Conservation (phyloP, 2,329 filamentous ascomycete species). For the Fusarium sp. region DNA sequence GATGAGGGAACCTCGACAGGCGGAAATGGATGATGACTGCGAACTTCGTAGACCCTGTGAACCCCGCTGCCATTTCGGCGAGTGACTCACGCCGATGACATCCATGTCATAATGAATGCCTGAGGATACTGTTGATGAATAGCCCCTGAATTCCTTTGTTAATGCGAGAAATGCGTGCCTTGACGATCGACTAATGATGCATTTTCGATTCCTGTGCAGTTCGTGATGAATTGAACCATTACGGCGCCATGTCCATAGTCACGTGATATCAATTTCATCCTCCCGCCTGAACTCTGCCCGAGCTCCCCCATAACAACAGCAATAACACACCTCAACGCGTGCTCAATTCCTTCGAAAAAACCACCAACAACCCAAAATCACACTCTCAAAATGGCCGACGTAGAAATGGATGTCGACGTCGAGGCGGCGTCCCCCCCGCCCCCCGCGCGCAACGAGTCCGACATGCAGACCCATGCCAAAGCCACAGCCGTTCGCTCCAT, state of each 20-base stretch:
- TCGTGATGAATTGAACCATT: not conserved
- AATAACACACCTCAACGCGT: not conserved
- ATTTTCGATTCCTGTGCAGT: not conserved
- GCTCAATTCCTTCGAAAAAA: not conserved
- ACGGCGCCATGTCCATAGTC: constrained; percentile 1
- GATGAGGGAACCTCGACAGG: not conserved
- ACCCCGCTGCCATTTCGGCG: constrained; percentile 14
- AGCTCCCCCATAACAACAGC: constrained; percentile 1
- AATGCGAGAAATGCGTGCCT: not conserved
- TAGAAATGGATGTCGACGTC: constrained; percentile 70
- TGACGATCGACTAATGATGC: not conserved
- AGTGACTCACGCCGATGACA: constrained; percentile 43
- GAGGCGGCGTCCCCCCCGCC: constrained; percentile 53
- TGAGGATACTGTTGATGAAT: constrained; percentile 14
- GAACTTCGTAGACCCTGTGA: constrained; percentile 16
- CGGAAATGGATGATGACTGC: not conserved
- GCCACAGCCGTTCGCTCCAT: constrained; percentile 87
- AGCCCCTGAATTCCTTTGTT: not conserved
- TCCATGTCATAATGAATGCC: constrained; percentile 18
- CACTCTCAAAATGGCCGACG: constrained; percentile 60
- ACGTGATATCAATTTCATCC: constrained; percentile 33
- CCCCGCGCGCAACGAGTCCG: constrained; percentile 64
- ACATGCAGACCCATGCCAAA: constrained; percentile 79
- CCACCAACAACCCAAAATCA: not conserved
- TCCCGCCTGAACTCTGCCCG: constrained; percentile 8